Percentiles rank a stretch among this genome's conserved stretches.
Evolutionary conservation across 208 protist species (phyloP).

Genomic region (Crithidia mellificae): DNA sequence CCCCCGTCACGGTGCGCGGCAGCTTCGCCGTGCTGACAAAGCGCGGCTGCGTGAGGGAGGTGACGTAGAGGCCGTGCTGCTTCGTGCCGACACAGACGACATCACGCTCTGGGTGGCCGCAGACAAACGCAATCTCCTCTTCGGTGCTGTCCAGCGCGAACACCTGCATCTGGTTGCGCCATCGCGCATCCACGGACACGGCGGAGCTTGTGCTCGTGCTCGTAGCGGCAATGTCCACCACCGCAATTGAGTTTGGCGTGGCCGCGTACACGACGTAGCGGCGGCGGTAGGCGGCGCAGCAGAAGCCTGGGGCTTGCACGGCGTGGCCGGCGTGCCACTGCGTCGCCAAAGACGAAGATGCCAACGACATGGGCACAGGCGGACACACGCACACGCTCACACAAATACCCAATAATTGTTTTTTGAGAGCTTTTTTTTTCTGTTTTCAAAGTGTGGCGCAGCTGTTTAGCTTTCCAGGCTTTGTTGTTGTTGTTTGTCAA

Average conservation of each 20-base stretch:
- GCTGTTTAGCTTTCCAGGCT: too few relatives aligned
- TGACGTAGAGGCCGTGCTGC: slow-evolving; percentile 71
- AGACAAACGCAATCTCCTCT: slow-evolving; percentile 57
- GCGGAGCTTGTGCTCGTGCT: background rate
- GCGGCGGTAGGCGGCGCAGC: slow-evolving; percentile 27
- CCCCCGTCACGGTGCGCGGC: slow-evolving; percentile 54
- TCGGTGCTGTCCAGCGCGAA: slow-evolving; percentile 14
- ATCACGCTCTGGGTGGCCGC: slow-evolving; percentile 55
- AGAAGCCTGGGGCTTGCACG: slow-evolving; percentile 14
- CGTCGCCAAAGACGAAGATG: background rate
- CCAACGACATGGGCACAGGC: too few relatives aligned
- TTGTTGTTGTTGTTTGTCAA: too few relatives aligned
- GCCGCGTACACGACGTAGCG: slow-evolving; percentile 33
- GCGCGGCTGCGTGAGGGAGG: slow-evolving; percentile 38
- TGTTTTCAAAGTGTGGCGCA: too few relatives aligned
- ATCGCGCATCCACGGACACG: background rate
- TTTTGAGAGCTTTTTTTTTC: too few relatives aligned
- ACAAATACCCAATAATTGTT: too few relatives aligned
- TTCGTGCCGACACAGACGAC: slow-evolving; percentile 69
- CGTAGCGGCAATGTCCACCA: slow-evolving; percentile 13
- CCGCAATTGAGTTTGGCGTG: slow-evolving; percentile 13
- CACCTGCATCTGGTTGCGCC: slow-evolving; percentile 30
- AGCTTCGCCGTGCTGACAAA: slow-evolving; percentile 49
- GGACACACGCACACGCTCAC: too few relatives aligned
- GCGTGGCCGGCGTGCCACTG: slow-evolving; percentile 31